Conservation (phyloP, 208 protist species). For the Crithidia bombi region DNA sequence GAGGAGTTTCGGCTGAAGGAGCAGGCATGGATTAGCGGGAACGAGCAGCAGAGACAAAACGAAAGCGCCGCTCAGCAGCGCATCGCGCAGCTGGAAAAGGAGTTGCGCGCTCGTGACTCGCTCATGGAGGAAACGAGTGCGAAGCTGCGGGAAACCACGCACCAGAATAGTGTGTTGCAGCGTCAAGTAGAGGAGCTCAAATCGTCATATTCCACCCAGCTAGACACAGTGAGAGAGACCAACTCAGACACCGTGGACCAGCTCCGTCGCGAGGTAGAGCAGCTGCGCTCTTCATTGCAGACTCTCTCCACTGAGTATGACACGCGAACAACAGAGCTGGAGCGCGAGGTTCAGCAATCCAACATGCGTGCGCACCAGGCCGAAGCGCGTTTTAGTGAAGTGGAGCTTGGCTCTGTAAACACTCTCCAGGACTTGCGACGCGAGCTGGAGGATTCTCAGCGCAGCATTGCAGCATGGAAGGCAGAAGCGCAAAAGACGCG, state of each 20-base stretch:
- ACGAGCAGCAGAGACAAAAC: conserved; percentile 24
- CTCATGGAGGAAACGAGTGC: conserved; percentile 35
- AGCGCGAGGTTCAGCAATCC: conserved; percentile 57
- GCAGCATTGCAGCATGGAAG: conserved; percentile 39
- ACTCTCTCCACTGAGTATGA: conserved; percentile 53
- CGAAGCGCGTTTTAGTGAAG: conserved; percentile 56
- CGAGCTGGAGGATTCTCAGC: conserved; percentile 64
- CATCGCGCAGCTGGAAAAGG: conserved; percentile 43
- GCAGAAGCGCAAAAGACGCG: conserved; percentile 38
- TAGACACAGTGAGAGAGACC: conserved; percentile 38
- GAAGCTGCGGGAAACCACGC: conserved; percentile 31
- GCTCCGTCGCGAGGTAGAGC: conserved; percentile 53
- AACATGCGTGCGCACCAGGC: conserved; percentile 59
- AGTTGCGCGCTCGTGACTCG: conserved; percentile 22
- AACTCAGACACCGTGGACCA: conserved; percentile 37
- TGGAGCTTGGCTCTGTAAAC: conserved; percentile 41
- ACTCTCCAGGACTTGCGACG: conserved; percentile 56
- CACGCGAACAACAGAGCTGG: conserved; percentile 49
- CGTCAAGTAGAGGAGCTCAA: conserved; percentile 43
- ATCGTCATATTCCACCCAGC: conserved; percentile 25
- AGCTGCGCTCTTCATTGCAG: conserved; percentile 48
- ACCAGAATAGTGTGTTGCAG: conserved; percentile 29
- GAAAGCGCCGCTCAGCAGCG: conserved; percentile 39
- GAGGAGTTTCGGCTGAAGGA: conserved; percentile 47
- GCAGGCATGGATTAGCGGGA: conserved; percentile 29